Evolutionary conservation across 2,329 filamentous ascomycete species (phyloP).

Genomic region (Aspergillus pseudoviridinutans): DNA sequence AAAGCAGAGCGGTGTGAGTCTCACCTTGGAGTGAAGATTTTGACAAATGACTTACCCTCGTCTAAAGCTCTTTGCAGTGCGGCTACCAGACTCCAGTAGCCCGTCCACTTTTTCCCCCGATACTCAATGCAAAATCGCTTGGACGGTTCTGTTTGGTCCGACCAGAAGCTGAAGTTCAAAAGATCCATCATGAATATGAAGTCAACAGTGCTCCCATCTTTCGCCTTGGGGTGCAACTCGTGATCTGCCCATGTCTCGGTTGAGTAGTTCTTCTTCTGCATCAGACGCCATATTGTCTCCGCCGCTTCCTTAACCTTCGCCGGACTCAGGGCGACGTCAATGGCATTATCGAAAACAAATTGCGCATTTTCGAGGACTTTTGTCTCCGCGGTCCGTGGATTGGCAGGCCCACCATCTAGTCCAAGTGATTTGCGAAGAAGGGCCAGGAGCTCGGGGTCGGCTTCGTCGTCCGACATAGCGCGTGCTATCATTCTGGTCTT

Average conservation of each 20-base stretch:
- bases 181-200: slow-evolving; percentile 98
- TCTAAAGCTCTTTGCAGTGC: slow-evolving; percentile 81
- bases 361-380: slow-evolving; percentile 78
- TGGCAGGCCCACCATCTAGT: slow-evolving; percentile 53
- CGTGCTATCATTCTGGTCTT: slow-evolving; percentile 9
- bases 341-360: slow-evolving; percentile 84
- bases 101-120: slow-evolving; percentile 76
- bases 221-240: slow-evolving; percentile 80
- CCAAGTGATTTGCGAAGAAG: slow-evolving; percentile 77
- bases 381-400: slow-evolving; percentile 64
- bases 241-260: slow-evolving; percentile 83
- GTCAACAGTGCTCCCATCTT: slow-evolving; percentile 73
- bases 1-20: not conserved
- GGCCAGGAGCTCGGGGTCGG: slow-evolving; percentile 80
- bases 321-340: slow-evolving; percentile 88
- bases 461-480: slow-evolving; percentile 85
- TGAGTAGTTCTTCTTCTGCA: slow-evolving; percentile 80
- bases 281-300: slow-evolving; percentile 70
- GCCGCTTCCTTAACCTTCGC: slow-evolving; percentile 78
- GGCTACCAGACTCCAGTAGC: slow-evolving; percentile 92
- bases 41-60: slow-evolving; percentile 57
- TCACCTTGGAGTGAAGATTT: slow-evolving; percentile 6
- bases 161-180: slow-evolving; percentile 97
- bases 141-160: slow-evolving; percentile 57
- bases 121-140: slow-evolving; percentile 83